phyloP scores from a whole-genome alignment of 768 basidiomycete genomes.

The Lentinula sp. region DNA sequence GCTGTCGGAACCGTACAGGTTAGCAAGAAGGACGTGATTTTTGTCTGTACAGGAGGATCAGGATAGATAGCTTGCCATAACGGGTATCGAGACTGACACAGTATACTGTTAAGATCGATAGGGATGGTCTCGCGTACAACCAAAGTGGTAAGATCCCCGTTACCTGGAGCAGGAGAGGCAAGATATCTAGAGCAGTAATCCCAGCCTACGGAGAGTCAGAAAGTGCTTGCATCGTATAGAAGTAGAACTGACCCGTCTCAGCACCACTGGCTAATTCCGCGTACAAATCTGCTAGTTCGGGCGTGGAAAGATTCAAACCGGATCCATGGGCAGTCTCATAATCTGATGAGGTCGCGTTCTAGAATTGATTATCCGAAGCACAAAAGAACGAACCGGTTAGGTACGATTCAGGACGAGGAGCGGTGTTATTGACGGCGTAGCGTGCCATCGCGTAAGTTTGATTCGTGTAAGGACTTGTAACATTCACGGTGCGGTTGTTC shows the following conservation, averaged over 20 bases:
- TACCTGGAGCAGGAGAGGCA: slow-evolving; percentile 23
- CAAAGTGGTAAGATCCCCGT: slow-evolving; percentile 58
- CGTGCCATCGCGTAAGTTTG: slow-evolving; percentile 59
- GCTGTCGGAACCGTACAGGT: slow-evolving; percentile 43
- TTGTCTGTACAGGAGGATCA: slow-evolving; percentile 39
- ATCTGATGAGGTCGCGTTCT: slow-evolving; percentile 39
- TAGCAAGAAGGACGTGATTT: slow-evolving; percentile 53
- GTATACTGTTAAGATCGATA: slow-evolving; percentile 78
- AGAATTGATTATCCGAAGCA: slow-evolving; percentile 3
- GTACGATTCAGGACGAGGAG: slow-evolving; percentile 87
- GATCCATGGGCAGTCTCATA: slow-evolving; percentile 74
- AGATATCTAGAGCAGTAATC: slow-evolving; percentile 53
- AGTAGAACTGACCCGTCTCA: slow-evolving; percentile 53
- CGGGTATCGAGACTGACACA: slow-evolving; percentile 46
- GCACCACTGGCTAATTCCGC: slow-evolving; percentile 86
- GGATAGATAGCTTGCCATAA: not conserved
- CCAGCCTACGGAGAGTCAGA: slow-evolving; percentile 28
- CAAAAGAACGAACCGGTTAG: slow-evolving; percentile 35
- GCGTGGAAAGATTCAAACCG: slow-evolving; percentile 47
- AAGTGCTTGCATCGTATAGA: not conserved
- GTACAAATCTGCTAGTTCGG: slow-evolving; percentile 62
- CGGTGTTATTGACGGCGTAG: slow-evolving; percentile 76
- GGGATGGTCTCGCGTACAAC: slow-evolving; percentile 68
- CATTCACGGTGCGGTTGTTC: slow-evolving; percentile 59
- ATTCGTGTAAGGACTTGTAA: slow-evolving; percentile 68